A percentile compares a stretch with the other conserved stretches of the same genome.
Conservation (phyloP, 805 yeast species). For the Saturnispora serradocipensis region DNA sequence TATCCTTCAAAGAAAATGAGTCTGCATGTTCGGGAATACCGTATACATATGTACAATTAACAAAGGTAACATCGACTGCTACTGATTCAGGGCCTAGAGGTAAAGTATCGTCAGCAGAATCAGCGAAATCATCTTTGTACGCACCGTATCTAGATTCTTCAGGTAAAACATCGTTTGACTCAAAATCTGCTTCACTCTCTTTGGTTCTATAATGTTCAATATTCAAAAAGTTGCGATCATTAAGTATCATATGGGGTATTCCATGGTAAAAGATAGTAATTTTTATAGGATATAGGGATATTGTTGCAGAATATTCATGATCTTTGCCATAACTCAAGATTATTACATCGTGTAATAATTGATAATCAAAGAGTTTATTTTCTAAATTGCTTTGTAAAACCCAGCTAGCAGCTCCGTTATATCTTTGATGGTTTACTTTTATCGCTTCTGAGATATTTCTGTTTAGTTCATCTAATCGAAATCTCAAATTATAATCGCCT, state of each 20-base stretch:
- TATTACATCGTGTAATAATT: conserved; percentile 16
- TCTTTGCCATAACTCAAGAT: conserved; percentile 29
- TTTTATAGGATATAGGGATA: conserved; percentile 42
- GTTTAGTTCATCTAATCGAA: conserved; percentile 57
- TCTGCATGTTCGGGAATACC: conserved; percentile 99
- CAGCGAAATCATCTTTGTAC: conserved; percentile 65
- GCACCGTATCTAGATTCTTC: conserved; percentile 58
- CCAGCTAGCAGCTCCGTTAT: conserved; percentile 50
- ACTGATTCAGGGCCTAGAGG: conserved; percentile 88
- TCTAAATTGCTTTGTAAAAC: conserved; percentile 33
- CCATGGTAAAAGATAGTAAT: conserved; percentile 39
- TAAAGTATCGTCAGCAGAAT: conserved; percentile 52
- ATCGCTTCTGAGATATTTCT: conserved; percentile 17
- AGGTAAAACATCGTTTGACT: conserved; percentile 35
- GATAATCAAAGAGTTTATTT: conserved; percentile 18
- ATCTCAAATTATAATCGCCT: conserved; percentile 48
- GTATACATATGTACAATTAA: conserved; percentile 53
- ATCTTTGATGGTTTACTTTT: conserved; percentile 37
- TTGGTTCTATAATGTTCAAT: conserved; percentile 67
- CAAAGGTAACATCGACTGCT: conserved; percentile 66
- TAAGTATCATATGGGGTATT: conserved; percentile 44
- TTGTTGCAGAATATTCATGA: conserved; percentile 31
- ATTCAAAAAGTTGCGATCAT: conserved; percentile 64
- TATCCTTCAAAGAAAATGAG: conserved; percentile 61
- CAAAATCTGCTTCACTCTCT: conserved; percentile 30